Evolutionary conservation across 2,329 filamentous ascomycete genomes (phyloP), one percentile per base, ranked within the genome.

Genomic region (Beauveria rudraprayagi): DNA sequence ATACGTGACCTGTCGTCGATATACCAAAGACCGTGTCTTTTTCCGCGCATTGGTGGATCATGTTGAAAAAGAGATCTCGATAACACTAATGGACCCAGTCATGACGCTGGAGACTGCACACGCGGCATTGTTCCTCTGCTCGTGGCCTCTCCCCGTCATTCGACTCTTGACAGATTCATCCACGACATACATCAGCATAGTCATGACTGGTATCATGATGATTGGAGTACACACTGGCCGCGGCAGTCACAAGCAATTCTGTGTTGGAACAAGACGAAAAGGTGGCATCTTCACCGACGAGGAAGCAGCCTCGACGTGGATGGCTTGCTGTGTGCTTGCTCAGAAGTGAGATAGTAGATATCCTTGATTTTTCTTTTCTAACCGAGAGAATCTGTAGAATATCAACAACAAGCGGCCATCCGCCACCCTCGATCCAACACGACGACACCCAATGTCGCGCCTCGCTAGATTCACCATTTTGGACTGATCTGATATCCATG

Each of bases 281-380:
- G 73, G 75, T 26, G 73, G 76, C 52, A 73, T 71, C 2, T 75
- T 77, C 47, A 78, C 78, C 0, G 77, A 83, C 57, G 78, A 83
- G 61, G 80, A 83, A 61, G 81, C 81, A 2, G 74, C 76, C 0
- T 78, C 73, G 52, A 82, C 81, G 0, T 84, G 81, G 81, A 73
- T 79, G 2, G 79, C 78, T 1, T 80, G 79, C 63, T 82, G 80
- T 26, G 78, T 82, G 16, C 71, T 83, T 8, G 74, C 78, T 1
- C 81, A 83, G 63, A 76, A 77, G 78, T 80, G 66, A 3, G 67
- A 61, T 22, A 6, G 17, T 9, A 16, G 16, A 19, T 5, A 55
- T 26, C 9, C 16, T 9, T 28, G 3, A 5, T 11, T 26, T 7
- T 14, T 22, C 17, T 9, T 47, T 47, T 17, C 24, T 40, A 37